These are phyloP conservation scores for Daldinia sp. DNA, from an alignment of 2,329 filamentous ascomycete species.

Conservation along the genomic window DNA sequence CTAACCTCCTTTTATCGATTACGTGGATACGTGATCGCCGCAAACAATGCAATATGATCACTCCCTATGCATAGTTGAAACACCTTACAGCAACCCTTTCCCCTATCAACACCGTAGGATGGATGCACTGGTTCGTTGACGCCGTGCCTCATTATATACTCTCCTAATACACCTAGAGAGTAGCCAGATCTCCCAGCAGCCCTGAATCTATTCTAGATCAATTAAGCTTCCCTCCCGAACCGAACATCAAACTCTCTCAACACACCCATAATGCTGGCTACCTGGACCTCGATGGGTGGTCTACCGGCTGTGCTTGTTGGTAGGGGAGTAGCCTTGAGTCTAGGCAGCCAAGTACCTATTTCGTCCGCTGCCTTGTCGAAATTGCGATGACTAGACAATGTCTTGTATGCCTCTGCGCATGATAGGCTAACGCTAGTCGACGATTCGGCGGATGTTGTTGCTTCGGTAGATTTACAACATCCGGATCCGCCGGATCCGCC, in stretches of 20 bases:
- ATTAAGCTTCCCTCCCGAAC: conserved; percentile 65
- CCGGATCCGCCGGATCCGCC: conserved; percentile 71
- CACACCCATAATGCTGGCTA: conserved; percentile 88
- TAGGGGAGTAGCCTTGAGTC: conserved; percentile 71
- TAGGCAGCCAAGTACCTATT: conserved; percentile 80
- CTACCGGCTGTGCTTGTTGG: conserved; percentile 55
- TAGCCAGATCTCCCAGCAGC: not conserved
- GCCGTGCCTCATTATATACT: conserved; percentile 27
- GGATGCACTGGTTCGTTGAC: conserved; percentile 30
- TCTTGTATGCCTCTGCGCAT: conserved; percentile 83
- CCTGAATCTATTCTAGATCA: not conserved
- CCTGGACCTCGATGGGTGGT: conserved; percentile 81
- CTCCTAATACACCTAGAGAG: conserved; percentile 8
- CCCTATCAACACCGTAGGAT: conserved; percentile 31
- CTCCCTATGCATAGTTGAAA: conserved; percentile 15
- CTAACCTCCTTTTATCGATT: conserved; percentile 11
- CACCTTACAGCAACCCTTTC: not conserved
- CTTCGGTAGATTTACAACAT: conserved; percentile 70
- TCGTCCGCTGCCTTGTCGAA: conserved; percentile 81
- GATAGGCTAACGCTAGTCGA: conserved; percentile 69
- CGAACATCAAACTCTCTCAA: conserved; percentile 82
- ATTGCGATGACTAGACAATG: conserved; percentile 79
- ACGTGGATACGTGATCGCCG: conserved; percentile 7
- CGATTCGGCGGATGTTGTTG: conserved; percentile 46
- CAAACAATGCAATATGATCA: conserved; percentile 21